Evolutionary conservation across 2,329 filamentous ascomycete genomes (phyloP), one percentile per base, ranked within the genome.

Genomic region (Rhynchosporium graminicola): DNA sequence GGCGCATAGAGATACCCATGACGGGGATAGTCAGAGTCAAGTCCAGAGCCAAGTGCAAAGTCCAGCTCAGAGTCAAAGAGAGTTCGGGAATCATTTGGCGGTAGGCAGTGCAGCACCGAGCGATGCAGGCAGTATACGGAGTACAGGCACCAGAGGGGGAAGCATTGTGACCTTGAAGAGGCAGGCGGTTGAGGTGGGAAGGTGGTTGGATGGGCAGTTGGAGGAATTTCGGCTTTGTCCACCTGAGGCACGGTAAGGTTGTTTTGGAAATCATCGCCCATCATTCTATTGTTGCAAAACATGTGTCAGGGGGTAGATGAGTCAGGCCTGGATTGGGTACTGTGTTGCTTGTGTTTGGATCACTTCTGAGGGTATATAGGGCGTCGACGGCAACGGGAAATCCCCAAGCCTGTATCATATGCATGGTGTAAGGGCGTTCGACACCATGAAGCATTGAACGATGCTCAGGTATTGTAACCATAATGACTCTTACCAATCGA

Each of bases 141-240:
- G 75, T 48, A 67, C 74, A 26, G 68, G 72, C 8, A 77, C 75
- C 54, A 73, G 75, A 15, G 75, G 74, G 3, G 75, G 80, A 2
- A 80, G 78, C 28, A 80, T 84, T 26, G 78, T 82, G 57, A 77
- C 78, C 8, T 80, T 84, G 73, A 78, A 84, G 62, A 78, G 80
- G 61, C 82, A 85, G 61, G 82, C 84, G 3, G 82, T 85, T 67
- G 84, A 87, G 66, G 76, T 88, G 60, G 83, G 82, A 29, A 76
- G 78, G 60, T 85, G 82, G 80, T 72, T 88, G 66, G 85, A 88
- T 65, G 82, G 82, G n/a, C 82, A 82, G 75, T 77, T 88, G 5
- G 81, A 81, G 47, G 72, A 71, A 9, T 74, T 74, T 61, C 55
- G 48, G n/a, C 59, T 73, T 61, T 69, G 68, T 60, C 58, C 66